Percentiles rank a stretch among this genome's conserved stretches.
Evolutionary conservation across 768 basidiomycete genomes (phyloP).

Genomic region (Mycena pura): DNA sequence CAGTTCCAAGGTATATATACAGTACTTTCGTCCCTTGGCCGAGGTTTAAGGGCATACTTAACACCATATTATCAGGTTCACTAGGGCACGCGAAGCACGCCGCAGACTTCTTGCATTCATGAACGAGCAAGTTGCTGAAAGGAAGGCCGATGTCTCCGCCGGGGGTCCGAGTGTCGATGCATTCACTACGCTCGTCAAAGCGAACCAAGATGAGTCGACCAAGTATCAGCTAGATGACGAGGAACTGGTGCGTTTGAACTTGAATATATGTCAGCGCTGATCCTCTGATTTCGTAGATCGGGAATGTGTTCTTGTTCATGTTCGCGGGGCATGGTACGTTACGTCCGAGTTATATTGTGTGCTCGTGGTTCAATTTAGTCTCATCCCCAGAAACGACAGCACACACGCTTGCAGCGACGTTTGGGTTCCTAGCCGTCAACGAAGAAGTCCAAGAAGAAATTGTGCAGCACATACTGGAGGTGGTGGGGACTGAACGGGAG

Average conservation of each 20-base stretch:
- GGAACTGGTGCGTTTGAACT: conserved; percentile 41
- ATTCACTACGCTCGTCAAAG: conserved; percentile 48
- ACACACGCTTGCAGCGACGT: conserved; percentile 51
- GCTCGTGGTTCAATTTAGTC: neutral
- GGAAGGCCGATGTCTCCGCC: conserved; percentile 37
- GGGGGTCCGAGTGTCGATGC: conserved; percentile 34
- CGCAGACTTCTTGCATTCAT: conserved; percentile 44
- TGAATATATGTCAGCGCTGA: neutral
- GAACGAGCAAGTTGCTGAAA: conserved; percentile 41
- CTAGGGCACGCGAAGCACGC: conserved; percentile 31
- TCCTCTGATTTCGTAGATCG: conserved; percentile 43
- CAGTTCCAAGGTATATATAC: conserved; percentile 40
- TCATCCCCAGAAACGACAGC: conserved; percentile 52
- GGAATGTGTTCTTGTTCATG: conserved; percentile 57
- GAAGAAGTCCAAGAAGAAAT: conserved; percentile 57
- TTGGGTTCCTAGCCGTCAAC: conserved; percentile 52
- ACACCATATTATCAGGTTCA: neutral
- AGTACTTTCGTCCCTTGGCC: neutral
- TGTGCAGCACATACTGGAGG: conserved; percentile 46
- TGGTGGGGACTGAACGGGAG: conserved; percentile 43
- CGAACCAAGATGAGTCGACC: conserved; percentile 46
- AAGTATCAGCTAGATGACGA: conserved; percentile 47
- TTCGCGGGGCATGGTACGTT: conserved; percentile 63
- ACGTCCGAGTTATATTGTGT: no score
- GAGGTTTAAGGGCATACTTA: neutral